Evolutionary conservation across 2,329 filamentous ascomycete species (phyloP), one percentile per base, ranked within the genome.

Genomic region (Diaporthe vaccinii): DNA sequence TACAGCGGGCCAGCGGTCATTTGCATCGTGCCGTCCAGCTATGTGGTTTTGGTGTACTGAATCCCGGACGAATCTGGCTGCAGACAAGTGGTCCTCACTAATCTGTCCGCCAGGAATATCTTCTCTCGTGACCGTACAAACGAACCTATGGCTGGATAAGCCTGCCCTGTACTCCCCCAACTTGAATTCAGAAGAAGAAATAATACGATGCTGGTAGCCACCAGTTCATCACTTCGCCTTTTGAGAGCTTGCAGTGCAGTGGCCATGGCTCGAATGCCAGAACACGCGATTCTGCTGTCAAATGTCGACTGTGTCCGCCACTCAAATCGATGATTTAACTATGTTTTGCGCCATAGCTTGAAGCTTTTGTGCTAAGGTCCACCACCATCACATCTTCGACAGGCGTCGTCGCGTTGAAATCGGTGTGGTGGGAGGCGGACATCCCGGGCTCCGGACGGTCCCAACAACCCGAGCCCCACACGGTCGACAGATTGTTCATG

Each of bases 391-490:
- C 44, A 15, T 34, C 25, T 46, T 36, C 22, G 3, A 10, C 8
- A n/a, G 10, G 28, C 31, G n/a, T 1, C 28, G 17, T 67, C 22
- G 41, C 14, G 20, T 49, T 67, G 28, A 17, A 51, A 25, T 51
- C 41, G 62, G 62, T 17, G n/a, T 36, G 62, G 9, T 44, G 41
- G 44, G 44, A 36, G 61, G 25, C 41, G 41, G 61, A 22, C 10
- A 51, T 34, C 41, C 41, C 62, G 62, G 62, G 62, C 62, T 51
- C 44, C 62, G 62, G 62, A 36, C 25, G 28, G 36, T 68, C 36
- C 12, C 15, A 68, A 68, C 10, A 51, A 15, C 62, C 62, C 62
- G 62, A 68, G 62, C 28, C 62, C 62, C 62, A 51, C 44, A 20
- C 59, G 22, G 31, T 22, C 39, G 31, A 31, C 6, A 65, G 10